Percentiles rank a stretch among this genome's conserved stretches.
Conservation (phyloP, 176 grass and related monocot species). For the Oryza longistaminata region DNA sequence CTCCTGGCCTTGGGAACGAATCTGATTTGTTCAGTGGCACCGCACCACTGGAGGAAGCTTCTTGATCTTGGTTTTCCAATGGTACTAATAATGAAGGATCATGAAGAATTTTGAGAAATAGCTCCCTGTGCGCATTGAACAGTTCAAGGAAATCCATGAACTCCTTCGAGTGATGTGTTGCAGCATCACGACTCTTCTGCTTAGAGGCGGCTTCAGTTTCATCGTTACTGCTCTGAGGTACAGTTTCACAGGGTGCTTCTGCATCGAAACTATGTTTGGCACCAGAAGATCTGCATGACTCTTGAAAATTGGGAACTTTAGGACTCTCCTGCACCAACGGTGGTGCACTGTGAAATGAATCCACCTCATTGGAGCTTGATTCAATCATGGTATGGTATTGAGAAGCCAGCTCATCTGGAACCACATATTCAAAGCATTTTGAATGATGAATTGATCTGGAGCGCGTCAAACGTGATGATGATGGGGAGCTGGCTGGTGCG, state of each 20-base stretch:
- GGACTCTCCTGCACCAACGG: conserved; percentile 4
- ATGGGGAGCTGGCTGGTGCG: conserved; percentile 13
- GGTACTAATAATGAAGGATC: conserved; percentile 55
- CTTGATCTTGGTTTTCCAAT: conserved; percentile 43
- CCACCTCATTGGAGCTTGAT: conserved; percentile 13
- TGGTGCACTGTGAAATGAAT: conserved; percentile 31
- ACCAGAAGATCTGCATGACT: conserved; percentile 12
- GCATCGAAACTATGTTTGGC: conserved; percentile 21
- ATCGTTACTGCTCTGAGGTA: neutral
- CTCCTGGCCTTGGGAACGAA: conserved; percentile 48
- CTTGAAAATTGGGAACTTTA: neutral
- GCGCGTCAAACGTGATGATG: conserved; percentile 41
- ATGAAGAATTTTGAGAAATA: conserved; percentile 69
- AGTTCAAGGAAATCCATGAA: conserved; percentile 63
- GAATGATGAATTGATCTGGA: conserved; percentile 67
- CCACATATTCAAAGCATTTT: conserved; percentile 53
- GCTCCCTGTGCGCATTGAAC: conserved; percentile 60
- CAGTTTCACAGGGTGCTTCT: conserved; percentile 27
- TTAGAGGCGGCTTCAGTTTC: conserved; percentile 29
- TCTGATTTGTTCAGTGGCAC: conserved; percentile 34
- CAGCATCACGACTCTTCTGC: conserved; percentile 28
- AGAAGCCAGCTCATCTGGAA: conserved; percentile 44
- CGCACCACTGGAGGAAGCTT: conserved; percentile 39
- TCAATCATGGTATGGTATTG: conserved; percentile 32
- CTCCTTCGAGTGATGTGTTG: conserved; percentile 57